phyloP scores from a whole-genome alignment of 768 basidiomycete genomes.

The Trametes cubensis region DNA sequence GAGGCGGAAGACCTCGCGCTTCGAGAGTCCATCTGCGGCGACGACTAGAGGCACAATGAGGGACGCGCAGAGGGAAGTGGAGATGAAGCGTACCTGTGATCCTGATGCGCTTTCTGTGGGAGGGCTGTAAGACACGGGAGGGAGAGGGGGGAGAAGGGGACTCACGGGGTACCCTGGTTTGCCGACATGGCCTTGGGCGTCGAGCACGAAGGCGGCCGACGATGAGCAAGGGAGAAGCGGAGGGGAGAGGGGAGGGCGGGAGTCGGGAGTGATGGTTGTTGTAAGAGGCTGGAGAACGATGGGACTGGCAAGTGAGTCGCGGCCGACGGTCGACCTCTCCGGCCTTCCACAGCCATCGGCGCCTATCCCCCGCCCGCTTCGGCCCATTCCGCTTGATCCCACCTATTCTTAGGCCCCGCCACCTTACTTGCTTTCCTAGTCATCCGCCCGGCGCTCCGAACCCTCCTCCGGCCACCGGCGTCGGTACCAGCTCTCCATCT shows the following conservation, averaged over 20 bases:
- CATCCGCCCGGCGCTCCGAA: too few species aligned
- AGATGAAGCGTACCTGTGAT: conserved; percentile 59
- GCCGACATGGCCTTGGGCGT: conserved; percentile 32
- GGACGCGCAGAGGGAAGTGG: neutral
- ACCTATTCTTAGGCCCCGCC: too few species aligned
- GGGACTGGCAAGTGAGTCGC: neutral
- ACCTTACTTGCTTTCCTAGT: too few species aligned
- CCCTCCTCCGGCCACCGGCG: too few species aligned
- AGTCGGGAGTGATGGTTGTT: conserved; percentile 12
- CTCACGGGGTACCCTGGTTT: conserved; percentile 34
- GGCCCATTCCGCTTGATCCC: neutral
- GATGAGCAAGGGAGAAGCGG: neutral
- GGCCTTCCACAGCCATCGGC: conserved; percentile 18
- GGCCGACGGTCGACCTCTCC: neutral
- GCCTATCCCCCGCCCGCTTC: neutral
- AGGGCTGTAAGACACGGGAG: conserved; percentile 25
- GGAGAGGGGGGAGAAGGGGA: conserved; percentile 1
- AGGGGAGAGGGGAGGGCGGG: neutral
- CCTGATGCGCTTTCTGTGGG: conserved; percentile 68
- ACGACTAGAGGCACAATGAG: conserved; percentile 63
- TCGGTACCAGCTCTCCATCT: too few species aligned
- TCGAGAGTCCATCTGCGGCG: conserved; percentile 90
- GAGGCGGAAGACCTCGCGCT: conserved; percentile 93
- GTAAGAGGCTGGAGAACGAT: conserved; percentile 7
- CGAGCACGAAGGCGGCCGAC: neutral